Percentiles rank a stretch among this genome's conserved stretches.
Evolutionary conservation across 768 basidiomycete genomes (phyloP).

Genomic region (Ramaria sp.): DNA sequence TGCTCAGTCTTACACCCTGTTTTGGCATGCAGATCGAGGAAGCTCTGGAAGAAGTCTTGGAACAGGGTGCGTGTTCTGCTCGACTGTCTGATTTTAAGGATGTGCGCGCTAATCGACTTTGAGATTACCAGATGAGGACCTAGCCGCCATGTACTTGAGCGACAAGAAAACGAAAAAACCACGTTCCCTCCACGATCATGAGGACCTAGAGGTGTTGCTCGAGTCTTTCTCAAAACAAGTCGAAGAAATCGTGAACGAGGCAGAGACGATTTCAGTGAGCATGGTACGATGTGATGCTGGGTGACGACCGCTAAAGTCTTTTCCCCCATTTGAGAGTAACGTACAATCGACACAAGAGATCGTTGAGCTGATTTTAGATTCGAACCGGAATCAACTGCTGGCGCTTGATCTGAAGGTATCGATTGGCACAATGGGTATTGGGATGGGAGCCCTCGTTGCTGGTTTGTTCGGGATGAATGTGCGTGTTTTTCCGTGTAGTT

Average conservation of each 20-base stretch:
- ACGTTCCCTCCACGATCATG: slow-evolving; percentile 72
- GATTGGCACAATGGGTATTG: slow-evolving; percentile 90
- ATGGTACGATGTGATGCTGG: not conserved
- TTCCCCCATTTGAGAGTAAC: slow-evolving; percentile 50
- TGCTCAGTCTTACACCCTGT: slow-evolving; percentile 2
- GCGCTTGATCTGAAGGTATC: slow-evolving; percentile 90
- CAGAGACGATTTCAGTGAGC: slow-evolving; percentile 71
- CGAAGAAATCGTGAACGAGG: slow-evolving; percentile 92
- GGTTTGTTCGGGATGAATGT: slow-evolving; percentile 98
- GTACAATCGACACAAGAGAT: slow-evolving; percentile 98
- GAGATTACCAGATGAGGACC: slow-evolving; percentile 67
- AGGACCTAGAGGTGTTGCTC: slow-evolving; percentile 86
- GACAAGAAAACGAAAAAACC: slow-evolving; percentile 58
- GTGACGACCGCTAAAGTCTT: not conserved
- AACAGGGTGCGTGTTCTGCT: slow-evolving; percentile 56
- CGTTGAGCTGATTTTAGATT: slow-evolving; percentile 90
- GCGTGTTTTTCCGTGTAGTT: slow-evolving; percentile 20
- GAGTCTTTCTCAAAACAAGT: slow-evolving; percentile 95
- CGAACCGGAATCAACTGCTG: slow-evolving; percentile 86
- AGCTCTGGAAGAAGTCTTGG: slow-evolving; percentile 83
- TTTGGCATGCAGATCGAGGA: slow-evolving; percentile 56
- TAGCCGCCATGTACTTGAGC: slow-evolving; percentile 91
- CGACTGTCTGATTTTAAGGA: not conserved
- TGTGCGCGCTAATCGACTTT: not conserved
- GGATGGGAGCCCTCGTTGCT: slow-evolving; percentile 79